Percentiles rank a stretch among this genome's conserved stretches.
phyloP scores from a whole-genome alignment of 192 early-diverging fungal genomes.

The Coemansia sp. region DNA sequence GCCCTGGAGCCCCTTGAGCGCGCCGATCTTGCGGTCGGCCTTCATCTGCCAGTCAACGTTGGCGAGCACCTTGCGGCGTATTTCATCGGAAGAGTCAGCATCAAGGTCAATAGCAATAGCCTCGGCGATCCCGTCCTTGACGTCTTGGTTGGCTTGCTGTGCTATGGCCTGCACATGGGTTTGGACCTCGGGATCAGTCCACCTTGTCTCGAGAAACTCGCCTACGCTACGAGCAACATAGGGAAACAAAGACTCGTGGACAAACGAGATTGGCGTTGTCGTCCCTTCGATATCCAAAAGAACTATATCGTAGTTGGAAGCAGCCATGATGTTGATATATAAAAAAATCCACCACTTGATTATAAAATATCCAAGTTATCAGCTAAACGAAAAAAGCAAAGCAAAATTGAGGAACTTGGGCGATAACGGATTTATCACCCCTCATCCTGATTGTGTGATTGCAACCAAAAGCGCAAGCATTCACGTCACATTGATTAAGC shows the following conservation, averaged over 20 bases:
- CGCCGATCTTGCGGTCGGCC: conserved; percentile 86
- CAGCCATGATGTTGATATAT: not conserved
- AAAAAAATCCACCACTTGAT: not conserved
- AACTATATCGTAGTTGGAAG: conserved; percentile 35
- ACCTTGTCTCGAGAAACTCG: conserved; percentile 69
- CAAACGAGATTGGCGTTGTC: conserved; percentile 95
- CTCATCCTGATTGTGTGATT: conserved; percentile 1
- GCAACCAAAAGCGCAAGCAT: conserved; percentile 3
- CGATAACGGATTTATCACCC: not conserved
- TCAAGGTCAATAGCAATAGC: conserved; percentile 29
- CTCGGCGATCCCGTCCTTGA: conserved; percentile 1
- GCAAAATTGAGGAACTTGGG: not conserved
- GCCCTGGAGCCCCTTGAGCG: conserved; percentile 92
- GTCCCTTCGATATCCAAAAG: conserved; percentile 96
- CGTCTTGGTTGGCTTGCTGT: conserved; percentile 57
- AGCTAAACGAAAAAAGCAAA: conserved; percentile 4
- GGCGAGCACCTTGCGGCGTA: conserved; percentile 26
- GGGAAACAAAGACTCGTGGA: conserved; percentile 93
- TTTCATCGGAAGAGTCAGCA: conserved; percentile 15
- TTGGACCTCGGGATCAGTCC: conserved; percentile 53
- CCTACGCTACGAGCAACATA: conserved; percentile 70
- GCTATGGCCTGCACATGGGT: conserved; percentile 59
- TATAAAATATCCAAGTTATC: not conserved
- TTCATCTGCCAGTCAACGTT: conserved; percentile 87
- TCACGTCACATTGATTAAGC: not conserved